phyloP scores from a whole-genome alignment of 371 early-diverging fungal genomes.

The Entomophthora muscae region DNA sequence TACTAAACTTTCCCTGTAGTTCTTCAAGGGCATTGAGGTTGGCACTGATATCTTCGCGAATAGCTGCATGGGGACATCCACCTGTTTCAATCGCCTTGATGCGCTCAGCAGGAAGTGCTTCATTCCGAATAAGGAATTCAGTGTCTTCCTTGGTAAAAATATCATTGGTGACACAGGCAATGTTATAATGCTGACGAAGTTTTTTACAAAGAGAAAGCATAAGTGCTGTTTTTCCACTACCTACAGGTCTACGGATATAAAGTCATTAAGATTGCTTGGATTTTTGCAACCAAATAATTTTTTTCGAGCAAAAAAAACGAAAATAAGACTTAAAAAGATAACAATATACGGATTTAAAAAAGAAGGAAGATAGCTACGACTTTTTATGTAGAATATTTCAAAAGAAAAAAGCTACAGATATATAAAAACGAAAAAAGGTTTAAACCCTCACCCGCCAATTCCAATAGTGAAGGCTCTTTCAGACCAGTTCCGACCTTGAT shows the following conservation, averaged over 20 bases:
- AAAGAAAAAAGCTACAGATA: background rate
- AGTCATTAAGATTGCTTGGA: background rate
- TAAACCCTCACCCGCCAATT: conserved; percentile 79
- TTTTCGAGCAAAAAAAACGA: background rate
- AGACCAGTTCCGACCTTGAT: conserved; percentile 59
- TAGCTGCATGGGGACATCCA: conserved; percentile 90
- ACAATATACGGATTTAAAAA: too few relatives aligned
- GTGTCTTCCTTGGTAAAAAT: conserved; percentile 83
- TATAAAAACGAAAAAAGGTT: background rate
- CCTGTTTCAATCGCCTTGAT: conserved; percentile 87
- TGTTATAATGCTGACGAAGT: conserved; percentile 53
- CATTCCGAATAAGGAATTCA: conserved; percentile 72
- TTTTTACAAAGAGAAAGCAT: conserved; percentile 75
- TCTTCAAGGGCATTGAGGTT: conserved; percentile 80
- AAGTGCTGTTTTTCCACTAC: conserved; percentile 88
- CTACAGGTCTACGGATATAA: conserved; percentile 58
- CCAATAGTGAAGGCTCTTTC: conserved; percentile 90
- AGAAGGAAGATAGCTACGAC: too few relatives aligned
- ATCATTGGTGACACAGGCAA: conserved; percentile 77
- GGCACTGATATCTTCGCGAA: conserved; percentile 87
- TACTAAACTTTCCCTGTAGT: conserved; percentile 61
- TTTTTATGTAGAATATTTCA: background rate
- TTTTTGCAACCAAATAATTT: background rate
- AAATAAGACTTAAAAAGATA: too few relatives aligned
- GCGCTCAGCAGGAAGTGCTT: conserved; percentile 68